Conservation (phyloP, 768 basidiomycete species). For the Suillus hirtellus region DNA sequence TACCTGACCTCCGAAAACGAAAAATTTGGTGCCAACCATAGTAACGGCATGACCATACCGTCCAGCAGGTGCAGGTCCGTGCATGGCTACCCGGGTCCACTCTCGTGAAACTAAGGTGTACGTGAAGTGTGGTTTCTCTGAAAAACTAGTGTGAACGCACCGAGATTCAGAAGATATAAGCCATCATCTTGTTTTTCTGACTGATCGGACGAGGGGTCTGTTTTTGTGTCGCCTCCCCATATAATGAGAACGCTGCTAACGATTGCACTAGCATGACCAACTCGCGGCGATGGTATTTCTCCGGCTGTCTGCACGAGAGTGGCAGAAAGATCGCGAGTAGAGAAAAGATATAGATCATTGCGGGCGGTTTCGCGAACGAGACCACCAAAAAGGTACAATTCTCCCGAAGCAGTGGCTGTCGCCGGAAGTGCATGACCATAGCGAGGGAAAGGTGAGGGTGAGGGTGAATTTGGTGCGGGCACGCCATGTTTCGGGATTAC, state of each 20-base stretch:
- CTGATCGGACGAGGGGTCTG: constrained; percentile 57
- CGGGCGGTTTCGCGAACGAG: constrained; percentile 87
- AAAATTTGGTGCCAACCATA: constrained; percentile 90
- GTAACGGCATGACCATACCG: constrained; percentile 96
- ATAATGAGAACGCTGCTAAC: constrained; percentile 95
- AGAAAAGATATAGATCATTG: constrained; percentile 94
- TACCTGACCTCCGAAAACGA: constrained; percentile 95
- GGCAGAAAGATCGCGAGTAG: constrained; percentile 74
- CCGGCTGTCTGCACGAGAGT: constrained; percentile 85
- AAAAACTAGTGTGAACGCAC: constrained; percentile 47
- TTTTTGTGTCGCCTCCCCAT: constrained; percentile 98
- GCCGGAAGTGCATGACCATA: constrained; percentile 94
- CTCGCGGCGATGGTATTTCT: constrained; percentile 83
- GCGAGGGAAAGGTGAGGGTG: constrained; percentile 90
- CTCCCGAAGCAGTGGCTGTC: constrained; percentile 73
- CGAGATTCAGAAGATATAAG: constrained; percentile 90
- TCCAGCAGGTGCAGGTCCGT: constrained; percentile 78
- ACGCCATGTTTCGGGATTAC: constrained; percentile 64
- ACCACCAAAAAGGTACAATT: constrained; percentile 96
- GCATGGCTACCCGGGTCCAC: constrained; percentile 86
- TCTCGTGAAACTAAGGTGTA: constrained; percentile 75
- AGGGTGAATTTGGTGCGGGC: constrained; percentile 63
- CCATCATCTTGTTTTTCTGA: constrained; percentile 87
- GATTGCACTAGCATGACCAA: constrained; percentile 96
- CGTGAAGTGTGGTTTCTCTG: background rate